Conservation (phyloP, 495 filamentous ascomycete genomes). For the Astrocystis sublimbata region DNA sequence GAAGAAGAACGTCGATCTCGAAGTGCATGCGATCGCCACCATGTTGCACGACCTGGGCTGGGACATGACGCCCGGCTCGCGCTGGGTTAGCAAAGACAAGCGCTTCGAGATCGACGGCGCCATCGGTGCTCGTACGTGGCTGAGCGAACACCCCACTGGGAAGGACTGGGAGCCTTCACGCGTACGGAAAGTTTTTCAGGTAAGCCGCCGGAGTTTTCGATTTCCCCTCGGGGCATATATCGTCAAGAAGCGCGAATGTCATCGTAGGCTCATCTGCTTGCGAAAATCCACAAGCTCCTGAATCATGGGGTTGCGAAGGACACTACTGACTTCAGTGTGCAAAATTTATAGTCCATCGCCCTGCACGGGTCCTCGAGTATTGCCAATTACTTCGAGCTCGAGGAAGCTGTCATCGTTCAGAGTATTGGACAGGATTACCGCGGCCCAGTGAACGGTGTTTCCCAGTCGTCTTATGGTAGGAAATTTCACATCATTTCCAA, state of each 20-base stretch:
- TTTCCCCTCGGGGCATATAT: too few species aligned
- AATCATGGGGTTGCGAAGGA: too few species aligned
- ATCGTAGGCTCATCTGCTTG: too few species aligned
- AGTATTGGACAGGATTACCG: constrained; percentile 23
- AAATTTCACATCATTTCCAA: too few species aligned
- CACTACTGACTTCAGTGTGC: too few species aligned
- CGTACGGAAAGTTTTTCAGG: constrained; percentile 28
- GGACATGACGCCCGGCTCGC: constrained; percentile 26
- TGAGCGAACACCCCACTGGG: constrained; percentile 40
- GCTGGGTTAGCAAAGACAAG: constrained; percentile 32
- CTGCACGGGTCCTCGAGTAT: constrained; percentile 21
- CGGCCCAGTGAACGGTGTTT: constrained; percentile 18
- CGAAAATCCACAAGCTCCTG: too few species aligned
- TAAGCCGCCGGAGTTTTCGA: too few species aligned
- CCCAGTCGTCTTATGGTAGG: constrained; percentile 12
- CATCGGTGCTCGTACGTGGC: constrained; percentile 76
- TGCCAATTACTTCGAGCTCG: constrained; percentile 25
- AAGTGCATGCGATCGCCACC: constrained; percentile 35
- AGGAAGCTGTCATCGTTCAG: constrained; percentile 23
- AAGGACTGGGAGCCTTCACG: constrained; percentile 19
- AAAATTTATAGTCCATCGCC: constrained; percentile 28
- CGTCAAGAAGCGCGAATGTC: too few species aligned
- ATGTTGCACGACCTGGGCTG: constrained; percentile 39
- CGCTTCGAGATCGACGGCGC: constrained; percentile 64
- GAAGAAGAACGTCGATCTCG: constrained; percentile 29